These are phyloP conservation scores for Cinnamomum micranthum DNA, from an alignment of 164 flowering plant species.

Conservation along the genomic window DNA sequence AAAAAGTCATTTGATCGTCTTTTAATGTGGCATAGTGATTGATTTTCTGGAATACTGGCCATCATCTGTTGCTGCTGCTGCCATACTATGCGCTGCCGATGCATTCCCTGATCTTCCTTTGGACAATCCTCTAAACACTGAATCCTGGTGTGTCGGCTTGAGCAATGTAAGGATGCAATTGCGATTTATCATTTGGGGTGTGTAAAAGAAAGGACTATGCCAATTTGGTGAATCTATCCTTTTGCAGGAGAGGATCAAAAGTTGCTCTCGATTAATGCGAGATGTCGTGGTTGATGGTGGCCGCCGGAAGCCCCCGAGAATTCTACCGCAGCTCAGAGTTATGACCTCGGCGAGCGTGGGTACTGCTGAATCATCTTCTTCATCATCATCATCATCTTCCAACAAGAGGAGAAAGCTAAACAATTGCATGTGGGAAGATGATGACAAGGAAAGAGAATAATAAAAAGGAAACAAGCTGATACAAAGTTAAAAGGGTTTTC, in stretches of 20 bases:
- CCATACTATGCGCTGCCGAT: constrained; percentile 70
- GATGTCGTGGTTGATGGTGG: constrained; percentile 15
- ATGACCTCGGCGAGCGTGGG: constrained; percentile 35
- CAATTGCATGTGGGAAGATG: constrained; percentile 50
- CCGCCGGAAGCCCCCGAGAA: constrained; percentile 37
- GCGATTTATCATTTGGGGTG: constrained; percentile 1
- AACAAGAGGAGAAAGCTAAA: constrained; percentile 70
- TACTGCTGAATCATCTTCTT: constrained; percentile 35
- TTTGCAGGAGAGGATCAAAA: constrained; percentile 66
- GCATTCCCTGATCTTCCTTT: constrained; percentile 55
- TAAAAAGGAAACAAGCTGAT: constrained; percentile 16
- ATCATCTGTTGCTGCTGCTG: constrained; percentile 82
- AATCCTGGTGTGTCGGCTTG: constrained; percentile 70
- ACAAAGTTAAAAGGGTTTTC: constrained; percentile 16
- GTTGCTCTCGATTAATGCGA: constrained; percentile 63
- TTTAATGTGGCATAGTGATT: constrained; percentile 39
- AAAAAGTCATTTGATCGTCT: not conserved
- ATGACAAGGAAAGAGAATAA: constrained; percentile 29
- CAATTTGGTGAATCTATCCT: constrained; percentile 11
- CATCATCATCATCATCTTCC: constrained; percentile 33
- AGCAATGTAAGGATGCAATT: constrained; percentile 52
- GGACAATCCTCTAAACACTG: constrained; percentile 53
- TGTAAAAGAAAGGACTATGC: constrained; percentile 4
- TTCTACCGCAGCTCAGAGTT: constrained; percentile 50
- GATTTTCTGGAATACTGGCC: constrained; percentile 72